phyloP scores from a whole-genome alignment of 2,329 filamentous ascomycete species.

The Westerdykella aurantiaca region DNA sequence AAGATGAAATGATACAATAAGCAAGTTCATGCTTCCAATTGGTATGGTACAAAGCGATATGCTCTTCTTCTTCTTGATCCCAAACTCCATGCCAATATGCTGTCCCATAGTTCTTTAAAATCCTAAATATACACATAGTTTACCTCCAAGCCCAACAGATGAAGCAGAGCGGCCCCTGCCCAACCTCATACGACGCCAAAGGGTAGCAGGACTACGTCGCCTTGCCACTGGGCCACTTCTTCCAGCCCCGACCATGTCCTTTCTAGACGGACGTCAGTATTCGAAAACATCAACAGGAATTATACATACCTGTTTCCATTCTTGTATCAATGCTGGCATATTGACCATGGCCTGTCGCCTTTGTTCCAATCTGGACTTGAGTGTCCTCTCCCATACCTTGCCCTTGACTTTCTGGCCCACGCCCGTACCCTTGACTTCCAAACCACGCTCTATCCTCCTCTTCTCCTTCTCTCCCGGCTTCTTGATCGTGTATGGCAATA shows the following conservation, averaged over 20 bases:
- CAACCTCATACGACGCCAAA: no score
- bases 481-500: slow-evolving; percentile 73
- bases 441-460: slow-evolving; percentile 68
- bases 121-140: neutral
- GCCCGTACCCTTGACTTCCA: slow-evolving; percentile 88
- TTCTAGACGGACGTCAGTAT: slow-evolving; percentile 45
- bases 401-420: slow-evolving; percentile 92
- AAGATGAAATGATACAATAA: no score
- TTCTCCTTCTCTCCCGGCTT: slow-evolving; percentile 64
- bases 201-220: no score
- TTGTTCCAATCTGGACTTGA: slow-evolving; percentile 78
- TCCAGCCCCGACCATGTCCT: slow-evolving; percentile 69
- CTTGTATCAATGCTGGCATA: slow-evolving; percentile 86
- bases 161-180: no score
- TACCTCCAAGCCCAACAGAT: neutral
- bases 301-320: slow-evolving; percentile 79
- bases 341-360: slow-evolving; percentile 87
- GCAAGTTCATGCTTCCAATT: neutral
- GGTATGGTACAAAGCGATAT: slow-evolving; percentile 8
- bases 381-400: slow-evolving; percentile 81
- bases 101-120: slow-evolving; percentile 1
- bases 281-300: neutral
- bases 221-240: slow-evolving; percentile 57
- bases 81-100: slow-evolving; percentile 11
- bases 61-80: slow-evolving; percentile 1